phyloP scores from a whole-genome alignment of 805 yeast species.

The Maudiozyma saulgeensis region DNA sequence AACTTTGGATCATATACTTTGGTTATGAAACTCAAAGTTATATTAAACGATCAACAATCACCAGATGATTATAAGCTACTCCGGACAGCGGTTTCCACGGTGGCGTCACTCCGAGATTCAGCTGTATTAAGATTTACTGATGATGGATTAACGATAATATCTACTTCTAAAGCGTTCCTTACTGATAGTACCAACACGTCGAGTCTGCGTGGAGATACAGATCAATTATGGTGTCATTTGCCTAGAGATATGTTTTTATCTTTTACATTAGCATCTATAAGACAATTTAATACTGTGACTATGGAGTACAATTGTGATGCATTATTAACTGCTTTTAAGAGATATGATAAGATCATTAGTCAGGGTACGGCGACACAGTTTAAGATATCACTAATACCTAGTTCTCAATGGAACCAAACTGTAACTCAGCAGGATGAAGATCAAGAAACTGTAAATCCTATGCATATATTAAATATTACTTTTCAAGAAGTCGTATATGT shows the following conservation, averaged over 20 bases:
- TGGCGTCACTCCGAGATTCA: constrained; percentile 25
- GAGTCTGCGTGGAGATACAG: constrained; percentile 20
- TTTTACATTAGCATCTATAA: constrained; percentile 20
- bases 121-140: constrained; percentile 26
- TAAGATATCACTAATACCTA: constrained; percentile 21
- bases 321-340: constrained; percentile 21
- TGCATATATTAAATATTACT: constrained; percentile 22
- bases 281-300: constrained; percentile 22
- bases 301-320: constrained; percentile 29
- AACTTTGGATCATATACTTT: not conserved
- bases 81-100: constrained; percentile 25
- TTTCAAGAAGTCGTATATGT: constrained; percentile 24
- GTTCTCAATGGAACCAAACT: constrained; percentile 20
- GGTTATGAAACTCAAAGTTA: constrained; percentile 24
- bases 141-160: constrained; percentile 23
- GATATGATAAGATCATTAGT: constrained; percentile 22
- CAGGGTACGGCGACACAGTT: constrained; percentile 22
- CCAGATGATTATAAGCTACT: constrained; percentile 27
- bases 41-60: constrained; percentile 20
- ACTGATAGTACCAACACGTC: constrained; percentile 8
- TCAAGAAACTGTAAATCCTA: constrained; percentile 12
- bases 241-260: constrained; percentile 24
- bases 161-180: constrained; percentile 20
- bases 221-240: constrained; percentile 28
- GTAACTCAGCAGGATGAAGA: not conserved